Evolutionary conservation across 1,284 basidiomycete species (phyloP).

Genomic region (Ceratobasidium sp.): DNA sequence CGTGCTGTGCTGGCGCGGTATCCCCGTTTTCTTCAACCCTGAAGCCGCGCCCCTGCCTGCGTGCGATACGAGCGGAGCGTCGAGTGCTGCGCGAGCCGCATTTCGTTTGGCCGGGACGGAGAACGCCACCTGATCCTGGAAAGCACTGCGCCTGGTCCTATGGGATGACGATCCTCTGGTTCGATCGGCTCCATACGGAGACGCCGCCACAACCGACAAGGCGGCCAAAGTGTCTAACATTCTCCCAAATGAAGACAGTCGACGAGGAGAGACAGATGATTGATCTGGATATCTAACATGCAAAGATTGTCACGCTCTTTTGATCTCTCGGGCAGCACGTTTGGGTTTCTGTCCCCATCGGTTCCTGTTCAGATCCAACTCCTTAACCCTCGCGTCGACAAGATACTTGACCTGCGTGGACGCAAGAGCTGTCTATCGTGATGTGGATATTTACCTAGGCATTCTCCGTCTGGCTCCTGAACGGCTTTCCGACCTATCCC

Average conservation of each 20-base stretch:
- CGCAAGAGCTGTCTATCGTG: no score
- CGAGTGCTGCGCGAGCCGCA: no score
- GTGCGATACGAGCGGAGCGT: no score
- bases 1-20: no score
- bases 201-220: slow-evolving; percentile 28
- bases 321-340: neutral
- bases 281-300: neutral
- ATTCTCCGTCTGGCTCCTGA: no score
- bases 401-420: no score
- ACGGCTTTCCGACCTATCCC: no score
- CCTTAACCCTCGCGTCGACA: no score
- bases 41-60: no score
- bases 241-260: slow-evolving; percentile 18
- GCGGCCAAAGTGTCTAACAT: slow-evolving; percentile 9
- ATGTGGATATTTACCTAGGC: no score
- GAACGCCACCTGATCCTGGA: neutral
- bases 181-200: neutral
- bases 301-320: neutral
- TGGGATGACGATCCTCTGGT: neutral
- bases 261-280: neutral
- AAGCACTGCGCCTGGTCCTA: neutral
- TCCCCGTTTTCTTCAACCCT: no score
- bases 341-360: neutral
- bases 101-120: neutral
- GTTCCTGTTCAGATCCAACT: neutral